Evolutionary conservation across 1,284 basidiomycete species (phyloP).

Genomic region (Rhodotorula sp.): DNA sequence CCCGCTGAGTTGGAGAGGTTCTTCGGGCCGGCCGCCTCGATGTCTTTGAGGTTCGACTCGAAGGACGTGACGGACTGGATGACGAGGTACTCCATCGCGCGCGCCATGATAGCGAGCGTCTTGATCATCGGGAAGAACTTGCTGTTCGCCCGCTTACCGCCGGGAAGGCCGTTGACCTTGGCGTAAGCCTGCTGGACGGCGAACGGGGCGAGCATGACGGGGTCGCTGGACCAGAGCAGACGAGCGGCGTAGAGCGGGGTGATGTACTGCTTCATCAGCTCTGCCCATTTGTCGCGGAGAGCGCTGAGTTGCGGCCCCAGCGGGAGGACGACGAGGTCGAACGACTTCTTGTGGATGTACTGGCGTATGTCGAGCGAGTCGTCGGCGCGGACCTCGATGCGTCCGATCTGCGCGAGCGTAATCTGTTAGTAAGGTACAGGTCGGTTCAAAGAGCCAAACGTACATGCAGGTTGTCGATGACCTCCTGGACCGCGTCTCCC

Average conservation of each 20-base stretch:
- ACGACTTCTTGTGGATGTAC: constrained; percentile 80
- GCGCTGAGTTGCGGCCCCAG: constrained; percentile 41
- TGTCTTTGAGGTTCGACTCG: constrained; percentile 59
- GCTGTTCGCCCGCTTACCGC: constrained; percentile 34
- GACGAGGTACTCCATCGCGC: constrained; percentile 79
- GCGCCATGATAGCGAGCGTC: constrained; percentile 60
- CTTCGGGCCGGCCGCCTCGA: constrained; percentile 46
- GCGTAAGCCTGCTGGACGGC: constrained; percentile 61
- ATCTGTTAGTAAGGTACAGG: background rate
- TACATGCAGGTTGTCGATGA: constrained; percentile 88
- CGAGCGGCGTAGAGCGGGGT: constrained; percentile 29
- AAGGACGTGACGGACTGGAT: constrained; percentile 81
- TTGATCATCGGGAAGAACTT: constrained; percentile 49
- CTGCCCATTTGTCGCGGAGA: constrained; percentile 47
- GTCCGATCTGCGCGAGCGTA: constrained; percentile 64
- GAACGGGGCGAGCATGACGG: constrained; percentile 51
- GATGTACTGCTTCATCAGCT: constrained; percentile 46
- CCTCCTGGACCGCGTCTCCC: constrained; percentile 79
- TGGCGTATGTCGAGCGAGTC: constrained; percentile 79
- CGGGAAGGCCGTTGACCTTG: constrained; percentile 46
- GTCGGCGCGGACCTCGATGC: constrained; percentile 92
- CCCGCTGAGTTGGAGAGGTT: constrained; percentile 48
- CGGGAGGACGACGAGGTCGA: constrained; percentile 42
- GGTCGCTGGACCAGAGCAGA: constrained; percentile 47
- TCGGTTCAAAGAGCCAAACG: constrained; percentile 16